Evolutionary conservation across 2,329 filamentous ascomycete genomes (phyloP).

Genomic region (Neofusicoccum ribis): DNA sequence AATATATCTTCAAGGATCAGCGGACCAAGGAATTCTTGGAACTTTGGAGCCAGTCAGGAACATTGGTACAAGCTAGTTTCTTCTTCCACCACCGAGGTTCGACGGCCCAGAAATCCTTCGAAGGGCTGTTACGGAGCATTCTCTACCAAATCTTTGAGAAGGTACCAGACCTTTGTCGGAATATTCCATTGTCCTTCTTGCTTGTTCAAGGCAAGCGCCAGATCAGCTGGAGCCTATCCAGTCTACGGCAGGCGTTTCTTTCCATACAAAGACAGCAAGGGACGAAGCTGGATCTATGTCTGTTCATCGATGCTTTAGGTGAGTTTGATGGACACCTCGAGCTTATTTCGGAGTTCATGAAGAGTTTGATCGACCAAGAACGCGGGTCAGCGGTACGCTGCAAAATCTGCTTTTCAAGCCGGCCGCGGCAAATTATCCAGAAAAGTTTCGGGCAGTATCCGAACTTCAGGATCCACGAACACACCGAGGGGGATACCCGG

Average conservation of each 20-base stretch:
- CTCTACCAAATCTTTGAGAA: constrained; percentile 34
- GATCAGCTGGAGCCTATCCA: not conserved
- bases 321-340: not conserved
- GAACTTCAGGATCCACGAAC: constrained; percentile 20
- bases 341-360: not conserved
- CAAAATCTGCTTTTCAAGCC: constrained; percentile 23
- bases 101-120: constrained; percentile 42
- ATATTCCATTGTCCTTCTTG: not conserved
- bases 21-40: constrained; percentile 30
- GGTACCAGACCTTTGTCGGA: not conserved
- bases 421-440: constrained; percentile 21
- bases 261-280: not conserved
- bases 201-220: not conserved
- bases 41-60: constrained; percentile 34
- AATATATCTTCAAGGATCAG: constrained; percentile 14
- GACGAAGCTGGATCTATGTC: not conserved
- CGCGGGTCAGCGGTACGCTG: not conserved
- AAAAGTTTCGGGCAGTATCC: constrained; percentile 13
- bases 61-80: constrained; percentile 36
- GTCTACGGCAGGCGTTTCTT: not conserved
- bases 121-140: constrained; percentile 41
- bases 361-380: not conserved
- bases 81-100: constrained; percentile 48
- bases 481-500: constrained; percentile 23
- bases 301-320: constrained; percentile 12